Conservation (phyloP, 148 eudicot species). For the Chenopodium album region DNA sequence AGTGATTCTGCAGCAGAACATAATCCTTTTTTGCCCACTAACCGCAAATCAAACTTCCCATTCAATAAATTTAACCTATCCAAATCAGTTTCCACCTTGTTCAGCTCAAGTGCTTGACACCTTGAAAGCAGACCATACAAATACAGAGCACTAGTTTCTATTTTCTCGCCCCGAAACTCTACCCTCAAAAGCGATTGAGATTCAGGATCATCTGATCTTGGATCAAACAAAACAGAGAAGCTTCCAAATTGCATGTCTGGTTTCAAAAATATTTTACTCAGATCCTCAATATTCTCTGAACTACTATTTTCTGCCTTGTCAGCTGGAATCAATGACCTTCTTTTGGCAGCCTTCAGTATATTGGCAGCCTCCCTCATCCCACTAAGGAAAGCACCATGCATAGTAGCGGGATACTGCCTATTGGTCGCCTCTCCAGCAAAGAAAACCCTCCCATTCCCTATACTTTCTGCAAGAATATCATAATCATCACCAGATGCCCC, state of each 20-base stretch:
- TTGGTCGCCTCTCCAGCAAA: conserved; percentile 98
- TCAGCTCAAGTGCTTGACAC: conserved; percentile 46
- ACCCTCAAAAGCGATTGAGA: conserved; percentile 53
- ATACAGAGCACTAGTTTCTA: conserved; percentile 36
- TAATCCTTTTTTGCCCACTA: conserved; percentile 57
- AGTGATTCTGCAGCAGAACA: conserved; percentile 48
- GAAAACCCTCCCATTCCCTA: conserved; percentile 75
- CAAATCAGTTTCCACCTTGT: conserved; percentile 45
- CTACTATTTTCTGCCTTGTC: conserved; percentile 26
- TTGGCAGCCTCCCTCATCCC: conserved; percentile 99
- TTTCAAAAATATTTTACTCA: conserved; percentile 44
- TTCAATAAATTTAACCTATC: conserved; percentile 45
- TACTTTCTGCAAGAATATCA: conserved; percentile 83
- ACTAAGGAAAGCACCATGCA: conserved; percentile 98
- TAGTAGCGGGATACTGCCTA: conserved; percentile 92
- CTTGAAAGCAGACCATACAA: conserved; percentile 52
- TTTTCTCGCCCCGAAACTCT: conserved; percentile 40
- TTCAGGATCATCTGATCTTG: conserved; percentile 43
- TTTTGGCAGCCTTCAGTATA: conserved; percentile 63
- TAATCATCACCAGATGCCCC: conserved; percentile 97
- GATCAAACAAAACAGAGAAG: conserved; percentile 53
- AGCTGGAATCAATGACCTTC: conserved; percentile 36
- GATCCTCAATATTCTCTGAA: conserved; percentile 31
- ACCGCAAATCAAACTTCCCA: conserved; percentile 42
- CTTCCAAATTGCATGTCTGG: conserved; percentile 60